A percentile compares a stretch with the other conserved stretches of the same genome.
These are phyloP conservation scores for Trichosporon faecale DNA, from an alignment of 1,284 basidiomycete species.

Conservation along the genomic window DNA sequence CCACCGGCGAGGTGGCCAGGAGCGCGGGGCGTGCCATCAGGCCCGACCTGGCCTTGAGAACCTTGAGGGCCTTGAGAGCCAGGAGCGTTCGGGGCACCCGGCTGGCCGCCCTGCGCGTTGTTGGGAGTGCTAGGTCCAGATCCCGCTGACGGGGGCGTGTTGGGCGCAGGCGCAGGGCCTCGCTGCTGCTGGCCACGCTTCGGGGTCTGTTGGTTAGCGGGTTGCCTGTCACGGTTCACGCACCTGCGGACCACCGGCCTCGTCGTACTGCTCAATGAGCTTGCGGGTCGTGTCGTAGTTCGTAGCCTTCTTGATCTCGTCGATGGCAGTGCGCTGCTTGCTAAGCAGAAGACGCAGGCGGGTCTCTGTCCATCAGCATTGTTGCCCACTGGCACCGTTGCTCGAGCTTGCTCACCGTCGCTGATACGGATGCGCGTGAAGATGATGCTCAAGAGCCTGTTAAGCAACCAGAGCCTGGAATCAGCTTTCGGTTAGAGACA, in stretches of 20 bases:
- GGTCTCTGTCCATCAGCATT: constrained; percentile 60
- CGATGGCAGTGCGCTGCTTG: constrained; percentile 79
- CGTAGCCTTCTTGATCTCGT: constrained; percentile 95
- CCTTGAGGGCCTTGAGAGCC: background rate
- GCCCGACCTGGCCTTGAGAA: background rate
- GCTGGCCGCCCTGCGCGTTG: background rate
- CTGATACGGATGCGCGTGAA: constrained; percentile 77
- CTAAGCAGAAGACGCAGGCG: constrained; percentile 71
- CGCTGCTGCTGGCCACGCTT: background rate
- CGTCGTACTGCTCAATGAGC: constrained; percentile 88
- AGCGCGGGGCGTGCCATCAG: constrained; percentile 36
- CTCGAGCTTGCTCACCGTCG: constrained; percentile 64
- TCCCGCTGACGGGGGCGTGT: constrained; percentile 9
- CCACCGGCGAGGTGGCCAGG: constrained; percentile 44
- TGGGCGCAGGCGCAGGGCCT: background rate
- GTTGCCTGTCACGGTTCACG: background rate
- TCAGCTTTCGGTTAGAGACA: background rate
- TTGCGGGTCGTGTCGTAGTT: constrained; percentile 90
- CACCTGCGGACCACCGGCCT: constrained; percentile 39
- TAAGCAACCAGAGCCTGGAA: constrained; percentile 71
- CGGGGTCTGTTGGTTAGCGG: background rate
- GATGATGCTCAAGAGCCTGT: constrained; percentile 80
- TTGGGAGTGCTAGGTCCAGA: background rate
- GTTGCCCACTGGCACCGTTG: background rate
- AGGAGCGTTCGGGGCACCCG: background rate